phyloP scores from a whole-genome alignment of 345 rosid genomes.

The Raphanus sativus region DNA sequence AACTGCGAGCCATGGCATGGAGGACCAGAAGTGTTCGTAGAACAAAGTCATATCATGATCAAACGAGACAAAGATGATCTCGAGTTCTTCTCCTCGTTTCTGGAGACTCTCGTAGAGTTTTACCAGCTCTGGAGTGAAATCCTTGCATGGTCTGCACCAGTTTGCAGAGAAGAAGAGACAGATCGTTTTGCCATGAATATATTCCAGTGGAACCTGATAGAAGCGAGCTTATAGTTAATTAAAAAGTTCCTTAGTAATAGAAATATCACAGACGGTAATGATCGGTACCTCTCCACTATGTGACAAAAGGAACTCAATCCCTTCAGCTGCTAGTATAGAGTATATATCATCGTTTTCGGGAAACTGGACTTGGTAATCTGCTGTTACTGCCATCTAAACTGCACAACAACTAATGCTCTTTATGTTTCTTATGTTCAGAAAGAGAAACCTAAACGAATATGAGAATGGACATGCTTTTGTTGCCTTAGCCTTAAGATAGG shows the following conservation, averaged over 20 bases:
- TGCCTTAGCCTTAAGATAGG: background rate
- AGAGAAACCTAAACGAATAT: constrained; percentile 14
- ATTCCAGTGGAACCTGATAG: constrained; percentile 59
- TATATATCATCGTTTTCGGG: constrained; percentile 38
- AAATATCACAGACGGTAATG: background rate
- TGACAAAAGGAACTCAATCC: constrained; percentile 60
- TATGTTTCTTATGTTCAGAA: background rate
- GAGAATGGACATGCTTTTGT: background rate
- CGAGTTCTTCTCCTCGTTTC: constrained; percentile 48
- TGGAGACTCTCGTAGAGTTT: constrained; percentile 51
- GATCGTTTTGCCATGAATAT: constrained; percentile 49
- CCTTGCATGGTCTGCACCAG: constrained; percentile 84
- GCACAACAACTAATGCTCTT: constrained; percentile 11
- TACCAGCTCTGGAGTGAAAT: constrained; percentile 61
- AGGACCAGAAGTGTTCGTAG: constrained; percentile 59
- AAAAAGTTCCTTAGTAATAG: too few species aligned
- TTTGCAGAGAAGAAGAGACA: constrained; percentile 82
- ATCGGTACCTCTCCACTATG: constrained; percentile 56
- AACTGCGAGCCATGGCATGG: constrained; percentile 82
- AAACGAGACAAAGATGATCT: constrained; percentile 71
- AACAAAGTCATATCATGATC: constrained; percentile 64
- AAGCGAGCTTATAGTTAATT: constrained; percentile 6
- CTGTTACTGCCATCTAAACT: constrained; percentile 42
- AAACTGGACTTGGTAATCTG: constrained; percentile 27
- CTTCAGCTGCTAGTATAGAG: constrained; percentile 51